Conservation (phyloP, 352 stramenopile genomes). For the Pythium dissotocum region DNA sequence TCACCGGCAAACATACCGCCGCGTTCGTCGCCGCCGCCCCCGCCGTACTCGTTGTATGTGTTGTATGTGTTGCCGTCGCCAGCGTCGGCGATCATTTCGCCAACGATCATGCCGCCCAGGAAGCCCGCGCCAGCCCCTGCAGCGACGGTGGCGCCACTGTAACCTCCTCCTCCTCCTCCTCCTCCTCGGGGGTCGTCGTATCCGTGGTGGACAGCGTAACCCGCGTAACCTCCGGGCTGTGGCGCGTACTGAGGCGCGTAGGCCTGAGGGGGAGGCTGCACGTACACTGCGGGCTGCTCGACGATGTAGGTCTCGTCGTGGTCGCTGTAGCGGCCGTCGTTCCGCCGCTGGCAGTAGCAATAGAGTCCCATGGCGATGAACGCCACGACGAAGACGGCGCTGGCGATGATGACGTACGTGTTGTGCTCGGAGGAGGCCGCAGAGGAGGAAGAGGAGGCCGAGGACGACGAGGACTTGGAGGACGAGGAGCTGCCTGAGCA, state of each 20-base stretch:
- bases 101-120: constrained; percentile 15
- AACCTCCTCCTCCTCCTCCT: not conserved
- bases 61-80: constrained; percentile 3
- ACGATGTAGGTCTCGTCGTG: not conserved
- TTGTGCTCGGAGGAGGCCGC: not conserved
- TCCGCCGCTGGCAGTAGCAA: constrained; percentile 15
- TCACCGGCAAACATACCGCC: constrained; percentile 18
- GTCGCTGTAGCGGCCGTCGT: constrained; percentile 1
- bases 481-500: constrained; percentile 14
- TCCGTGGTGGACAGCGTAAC: not conserved
- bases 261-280: not conserved
- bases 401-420: constrained; percentile 20
- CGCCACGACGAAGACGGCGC: constrained; percentile 14
- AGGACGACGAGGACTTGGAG: constrained; percentile 1
- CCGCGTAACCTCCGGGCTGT: too few relatives aligned
- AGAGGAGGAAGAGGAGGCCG: not conserved
- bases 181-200: not conserved
- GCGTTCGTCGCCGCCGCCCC: not conserved
- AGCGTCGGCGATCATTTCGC: constrained; percentile 16
- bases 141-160: constrained; percentile 9
- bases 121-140: constrained; percentile 11
- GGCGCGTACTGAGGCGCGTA: constrained; percentile 3
- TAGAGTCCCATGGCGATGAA: constrained; percentile 16
- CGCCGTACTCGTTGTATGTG: not conserved
- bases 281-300: not conserved